Base-by-base conservation (phyloP, 2,329 filamentous ascomycete genomes). In the Didymellaceae sp. region DNA sequence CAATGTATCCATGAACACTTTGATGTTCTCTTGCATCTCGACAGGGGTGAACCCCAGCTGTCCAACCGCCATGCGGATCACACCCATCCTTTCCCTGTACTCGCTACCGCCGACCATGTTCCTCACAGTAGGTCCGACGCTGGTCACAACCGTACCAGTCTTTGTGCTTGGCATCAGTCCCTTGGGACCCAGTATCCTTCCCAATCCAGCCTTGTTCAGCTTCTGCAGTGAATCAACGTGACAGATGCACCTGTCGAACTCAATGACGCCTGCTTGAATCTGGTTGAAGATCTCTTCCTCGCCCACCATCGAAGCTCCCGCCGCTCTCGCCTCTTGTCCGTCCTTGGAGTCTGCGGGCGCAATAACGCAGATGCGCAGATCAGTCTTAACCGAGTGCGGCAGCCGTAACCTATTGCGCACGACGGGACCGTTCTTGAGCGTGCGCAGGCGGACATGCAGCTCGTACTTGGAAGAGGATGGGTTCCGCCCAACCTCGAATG, bases 121-220 rank as follows among this genome's bases (percentile, higher is more conserved):
- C 65, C 83, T 84, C 66, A 99, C 89, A 25, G 86, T 82, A n/a
- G 80, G 74, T 45, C 82, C 82, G 13, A 96, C 83, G 70, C 96
- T 88, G 67, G 83, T 87, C 18, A 96, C 91, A 47, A 99, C 89
- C 0, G 94, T 97, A 58, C 91, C 91, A 55, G 85, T 85, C 80
- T 96, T 96, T 53, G 83, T 77, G 71, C 85, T 95, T 5, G 94
- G 94, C 94, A 99, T 97, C 67, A 99, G 75, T 2, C 92, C 92
- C 74, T 85, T 87, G 35, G 95, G 94, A 66, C 94, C 94, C 16
- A 99, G 80, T 33, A 96, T 82, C 59, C 87, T 83, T 57, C 89
- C 93, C 57, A 99, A 74, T 0, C 83, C 85, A 26, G 91, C 88
- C 78, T 94, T 92, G 71, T 87, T 88, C 66, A 99, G 78, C 48